Percentiles rank a stretch among this genome's conserved stretches.
phyloP scores from a whole-genome alignment of 805 yeast genomes.

The Blastobotrys chiropterorum region DNA sequence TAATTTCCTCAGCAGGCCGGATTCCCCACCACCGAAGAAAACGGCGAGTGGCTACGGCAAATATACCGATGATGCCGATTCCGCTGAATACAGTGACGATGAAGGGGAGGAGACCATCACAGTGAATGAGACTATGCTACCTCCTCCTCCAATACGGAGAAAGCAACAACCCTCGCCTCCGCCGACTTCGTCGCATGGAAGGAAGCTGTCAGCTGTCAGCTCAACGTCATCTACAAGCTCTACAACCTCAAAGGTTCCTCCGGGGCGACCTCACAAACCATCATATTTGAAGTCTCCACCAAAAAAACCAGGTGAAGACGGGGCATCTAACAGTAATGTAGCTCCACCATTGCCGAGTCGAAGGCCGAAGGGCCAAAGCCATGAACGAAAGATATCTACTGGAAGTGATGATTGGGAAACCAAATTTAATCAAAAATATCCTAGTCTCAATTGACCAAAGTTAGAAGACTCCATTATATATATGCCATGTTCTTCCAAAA shows the following conservation, averaged over 20 bases:
- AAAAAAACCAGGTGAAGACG: neutral
- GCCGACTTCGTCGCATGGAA: conserved; percentile 8
- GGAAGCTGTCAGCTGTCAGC: conserved; percentile 16
- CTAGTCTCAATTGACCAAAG: conserved; percentile 17
- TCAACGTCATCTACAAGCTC: conserved; percentile 14
- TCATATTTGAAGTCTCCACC: conserved; percentile 20
- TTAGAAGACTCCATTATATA: neutral
- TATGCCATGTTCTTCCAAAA: neutral
- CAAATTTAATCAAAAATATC: conserved; percentile 24
- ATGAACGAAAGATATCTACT: conserved; percentile 3
- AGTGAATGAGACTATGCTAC: neutral
- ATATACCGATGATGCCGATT: conserved; percentile 42
- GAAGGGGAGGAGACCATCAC: conserved; percentile 6
- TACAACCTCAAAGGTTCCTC: conserved; percentile 12
- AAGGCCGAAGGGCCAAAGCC: neutral
- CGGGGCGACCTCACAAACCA: conserved; percentile 21
- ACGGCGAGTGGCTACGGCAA: conserved; percentile 82
- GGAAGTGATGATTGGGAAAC: conserved; percentile 23
- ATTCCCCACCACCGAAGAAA: conserved; percentile 41
- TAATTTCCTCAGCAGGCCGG: conserved; percentile 24
- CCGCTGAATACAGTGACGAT: neutral
- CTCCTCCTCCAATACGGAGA: neutral
- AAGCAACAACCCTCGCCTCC: conserved; percentile 3
- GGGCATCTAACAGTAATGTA: neutral
- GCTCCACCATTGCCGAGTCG: neutral